Conservation (phyloP, 352 stramenopile genomes). For the Pilasporangium apinafurcum region DNA sequence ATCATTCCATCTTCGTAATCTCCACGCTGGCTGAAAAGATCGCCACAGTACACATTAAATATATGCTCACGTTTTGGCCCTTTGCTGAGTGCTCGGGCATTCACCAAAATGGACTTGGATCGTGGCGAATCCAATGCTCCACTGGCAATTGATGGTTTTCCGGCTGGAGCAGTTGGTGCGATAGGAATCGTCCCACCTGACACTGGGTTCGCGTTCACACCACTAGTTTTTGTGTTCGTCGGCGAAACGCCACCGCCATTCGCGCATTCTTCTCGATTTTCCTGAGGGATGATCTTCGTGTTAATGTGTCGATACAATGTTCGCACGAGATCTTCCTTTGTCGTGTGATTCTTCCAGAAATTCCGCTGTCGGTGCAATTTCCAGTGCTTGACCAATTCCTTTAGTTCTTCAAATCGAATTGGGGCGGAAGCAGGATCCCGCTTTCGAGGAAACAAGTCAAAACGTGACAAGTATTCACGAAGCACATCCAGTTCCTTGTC, state of each 20-base stretch:
- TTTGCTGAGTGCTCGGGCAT: conserved; percentile 12
- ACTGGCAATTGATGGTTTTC: conserved; percentile 20
- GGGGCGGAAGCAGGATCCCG: conserved; percentile 63
- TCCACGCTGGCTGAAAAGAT: conserved; percentile 79
- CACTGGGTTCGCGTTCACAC: not conserved
- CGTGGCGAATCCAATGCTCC: conserved; percentile 36
- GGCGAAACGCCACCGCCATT: conserved; percentile 2
- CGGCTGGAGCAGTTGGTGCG: conserved; percentile 23
- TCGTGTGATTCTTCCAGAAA: conserved; percentile 88
- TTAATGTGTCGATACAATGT: conserved; percentile 86
- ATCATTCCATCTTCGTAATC: conserved; percentile 87
- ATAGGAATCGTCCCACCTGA: conserved; percentile 4
- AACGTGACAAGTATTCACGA: conserved; percentile 75
- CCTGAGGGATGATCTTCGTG: conserved; percentile 74
- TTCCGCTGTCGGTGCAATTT: conserved; percentile 86
- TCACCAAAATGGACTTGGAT: conserved; percentile 42
- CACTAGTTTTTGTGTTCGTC: too few species aligned
- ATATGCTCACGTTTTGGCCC: conserved; percentile 36
- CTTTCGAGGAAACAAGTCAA: conserved; percentile 71
- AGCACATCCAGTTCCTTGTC: conserved; percentile 85
- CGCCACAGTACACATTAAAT: conserved; percentile 59
- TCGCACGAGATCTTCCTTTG: conserved; percentile 83
- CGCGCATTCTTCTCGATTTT: conserved; percentile 35
- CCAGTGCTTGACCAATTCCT: conserved; percentile 87
- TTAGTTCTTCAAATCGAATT: conserved; percentile 89